Evolutionary conservation across 2,329 filamentous ascomycete genomes (phyloP), one percentile per base, ranked within the genome.

Genomic region (Teratosphaeria epicoccoides): DNA sequence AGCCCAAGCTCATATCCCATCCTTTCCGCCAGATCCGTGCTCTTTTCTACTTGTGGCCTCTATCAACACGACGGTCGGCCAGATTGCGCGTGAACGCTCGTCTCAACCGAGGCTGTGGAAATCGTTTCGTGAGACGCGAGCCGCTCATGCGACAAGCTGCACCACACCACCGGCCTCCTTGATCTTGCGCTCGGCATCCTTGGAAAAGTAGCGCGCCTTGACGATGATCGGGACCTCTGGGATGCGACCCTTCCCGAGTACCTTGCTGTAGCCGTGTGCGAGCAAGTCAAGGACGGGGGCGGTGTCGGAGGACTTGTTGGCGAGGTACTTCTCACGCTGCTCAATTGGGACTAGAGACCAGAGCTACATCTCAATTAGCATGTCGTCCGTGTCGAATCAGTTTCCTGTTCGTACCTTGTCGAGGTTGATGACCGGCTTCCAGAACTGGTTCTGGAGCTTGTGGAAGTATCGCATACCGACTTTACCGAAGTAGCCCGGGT

Each of bases 401-500:
- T 9, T 24, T 49, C 2, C 20, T 4, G 12, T 26, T 4, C 4
- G 29, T 76, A 91, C 87, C 87, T 97, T 98, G 78, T 97, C 93
- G 67, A 98, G 80, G 82, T 98, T 98, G 85, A 98, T 86, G 67
- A 88, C 82, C 63, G 93, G 93, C 81, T 95, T 96, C 93, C 91
- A 98, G 82, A 91, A 89, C 72, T 94, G 86, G 81, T 91, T 91
- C 70, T 84, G 81, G 71, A 88, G 84, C 78, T 93, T 90, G 83
- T 97, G 91, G 87, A 95, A 96, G 79, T 91, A 68, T 43, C 68
- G 55, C 66, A 69, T 70, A 60, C 65, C 66, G 48, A 69, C 68
- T 80, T 96, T 95, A 78, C 88, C 88, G 77, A 96, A 97, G 87
- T 97, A 97, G 88, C 93, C 93, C 59, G 91, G 89, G 73, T 95